Evolutionary conservation across 805 yeast genomes (phyloP), one percentile per base, ranked within the genome.

Genomic region (Komagataella pseudopastoris): DNA sequence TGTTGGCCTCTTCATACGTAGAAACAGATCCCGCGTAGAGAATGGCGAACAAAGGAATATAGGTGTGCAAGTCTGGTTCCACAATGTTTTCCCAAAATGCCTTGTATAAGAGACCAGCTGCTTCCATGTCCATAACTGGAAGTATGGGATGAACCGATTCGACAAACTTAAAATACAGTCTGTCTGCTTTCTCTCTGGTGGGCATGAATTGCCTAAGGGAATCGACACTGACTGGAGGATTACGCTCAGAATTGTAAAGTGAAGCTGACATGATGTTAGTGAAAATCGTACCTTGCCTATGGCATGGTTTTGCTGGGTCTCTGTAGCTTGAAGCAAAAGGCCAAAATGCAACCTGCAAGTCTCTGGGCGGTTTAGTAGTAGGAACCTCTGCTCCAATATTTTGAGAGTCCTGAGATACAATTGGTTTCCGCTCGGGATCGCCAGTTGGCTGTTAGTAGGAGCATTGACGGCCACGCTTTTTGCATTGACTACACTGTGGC

Each of bases 21-120:
- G 83, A 76, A 36, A 78, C 77, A 1, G 81, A 71, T 2, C 83
- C 74, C 2, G 83, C 83, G 59, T 78, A 79, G 8, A 78, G 60
- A 2, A 79, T 71, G 0, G 84, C 79, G 56, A 77, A 76, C 51
- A 78, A 66, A 0, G 72, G 60, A 6, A 77, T 68, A 54, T 73
- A 72, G 58, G 79, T 78, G 47, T 74, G 71, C 51, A 76, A 60
- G 49, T 68, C 69, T 3, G 61, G 62, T 4, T 59, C 54, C 17
- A 59, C 51, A 12, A 46, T 51, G 48, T 62, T 55, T 48, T 67
- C 67, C 83, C 83, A 78, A 55, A 70, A 79, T 16, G 60, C 59
- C 36, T 75, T 77, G 58, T 78, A 82, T 47, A 71, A 71, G 23
- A 60, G 59, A 3, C 68, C 52, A 54, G 78, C 75, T 30, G 70